Evolutionary conservation across 2,329 filamentous ascomycete species (phyloP).

Genomic region (Ophiostoma tasmaniense): DNA sequence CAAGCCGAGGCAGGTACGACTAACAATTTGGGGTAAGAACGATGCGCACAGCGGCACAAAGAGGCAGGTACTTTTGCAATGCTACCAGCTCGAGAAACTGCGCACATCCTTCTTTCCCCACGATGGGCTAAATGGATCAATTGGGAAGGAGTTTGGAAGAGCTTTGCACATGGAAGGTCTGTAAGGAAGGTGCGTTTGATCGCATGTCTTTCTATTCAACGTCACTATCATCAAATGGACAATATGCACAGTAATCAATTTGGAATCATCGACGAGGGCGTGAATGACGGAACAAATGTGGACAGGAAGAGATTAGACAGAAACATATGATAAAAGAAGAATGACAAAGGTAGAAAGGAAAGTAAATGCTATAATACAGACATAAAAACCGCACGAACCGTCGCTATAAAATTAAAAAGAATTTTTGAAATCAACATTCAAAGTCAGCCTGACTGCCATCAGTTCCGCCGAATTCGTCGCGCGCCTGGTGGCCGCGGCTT

Average conservation of each 20-base stretch:
- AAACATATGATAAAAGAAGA: background rate
- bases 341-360: background rate
- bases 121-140: background rate
- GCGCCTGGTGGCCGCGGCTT: too few relatives aligned
- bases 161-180: background rate
- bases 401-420: background rate
- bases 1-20: background rate
- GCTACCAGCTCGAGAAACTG: background rate
- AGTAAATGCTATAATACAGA: background rate
- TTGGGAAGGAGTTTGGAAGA: background rate
- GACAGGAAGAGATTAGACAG: background rate
- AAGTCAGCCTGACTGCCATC: background rate
- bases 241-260: background rate
- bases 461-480: background rate
- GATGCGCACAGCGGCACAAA: background rate
- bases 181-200: background rate
- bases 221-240: background rate
- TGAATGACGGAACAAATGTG: background rate
- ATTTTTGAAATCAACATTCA: background rate
- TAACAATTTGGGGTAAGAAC: background rate
- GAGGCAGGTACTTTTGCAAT: background rate
- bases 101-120: background rate
- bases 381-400: background rate
- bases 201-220: background rate
- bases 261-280: background rate